Conservation (phyloP, 116 monocot genomes). For the Papilionanthe hybrid region DNA sequence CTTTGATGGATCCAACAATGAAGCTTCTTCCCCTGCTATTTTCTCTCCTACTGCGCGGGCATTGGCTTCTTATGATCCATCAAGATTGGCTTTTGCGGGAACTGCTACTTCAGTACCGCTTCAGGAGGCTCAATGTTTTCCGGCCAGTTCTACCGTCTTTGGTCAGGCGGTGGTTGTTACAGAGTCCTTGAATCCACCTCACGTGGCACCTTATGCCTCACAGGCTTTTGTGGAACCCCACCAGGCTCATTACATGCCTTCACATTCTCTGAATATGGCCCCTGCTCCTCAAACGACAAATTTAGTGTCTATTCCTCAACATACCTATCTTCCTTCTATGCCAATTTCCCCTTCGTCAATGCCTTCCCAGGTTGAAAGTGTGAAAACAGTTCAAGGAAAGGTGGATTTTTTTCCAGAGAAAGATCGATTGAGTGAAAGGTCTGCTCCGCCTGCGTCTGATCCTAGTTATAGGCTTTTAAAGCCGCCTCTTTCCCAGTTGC, state of each 20-base stretch:
- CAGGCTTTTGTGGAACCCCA: constrained; percentile 7
- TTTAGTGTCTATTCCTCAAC: constrained; percentile 1
- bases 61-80: constrained; percentile 17
- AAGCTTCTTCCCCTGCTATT: neutral
- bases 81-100: constrained; percentile 12
- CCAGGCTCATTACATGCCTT: neutral
- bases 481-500: constrained; percentile 54
- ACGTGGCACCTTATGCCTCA: neutral
- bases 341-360: neutral
- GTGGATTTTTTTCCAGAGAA: constrained; percentile 19
- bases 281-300: neutral
- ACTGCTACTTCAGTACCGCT: neutral
- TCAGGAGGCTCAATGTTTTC: neutral
- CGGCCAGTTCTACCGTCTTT: neutral
- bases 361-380: neutral
- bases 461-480: constrained; percentile 19
- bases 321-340: constrained; percentile 4
- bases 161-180: neutral
- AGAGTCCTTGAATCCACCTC: neutral
- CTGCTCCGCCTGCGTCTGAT: constrained; percentile 12
- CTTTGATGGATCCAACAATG: neutral
- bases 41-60: constrained; percentile 10
- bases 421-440: constrained; percentile 8
- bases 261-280: neutral
- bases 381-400: constrained; percentile 14